Evolutionary conservation across 2,329 filamentous ascomycete species (phyloP), one percentile per base, ranked within the genome.

Genomic region (Cercospora sp.): DNA sequence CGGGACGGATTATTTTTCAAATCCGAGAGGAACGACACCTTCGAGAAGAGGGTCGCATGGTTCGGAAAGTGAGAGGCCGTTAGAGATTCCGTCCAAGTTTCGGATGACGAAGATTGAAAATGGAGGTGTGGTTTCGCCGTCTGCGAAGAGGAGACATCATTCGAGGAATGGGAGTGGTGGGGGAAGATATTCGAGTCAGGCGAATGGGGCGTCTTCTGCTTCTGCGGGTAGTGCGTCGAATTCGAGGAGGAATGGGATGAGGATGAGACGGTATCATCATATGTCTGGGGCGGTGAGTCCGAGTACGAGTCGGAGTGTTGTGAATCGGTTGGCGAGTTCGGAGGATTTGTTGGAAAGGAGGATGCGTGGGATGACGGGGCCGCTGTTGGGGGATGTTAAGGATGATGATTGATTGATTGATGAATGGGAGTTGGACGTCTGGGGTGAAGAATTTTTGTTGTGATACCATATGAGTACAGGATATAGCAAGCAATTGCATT

Each of bases 1-100:
- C 31, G 68, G 64, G 1, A 68, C 63, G 8, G 73, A 75, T 63
- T 76, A 75, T 68, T 77, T 70, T 48, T 71, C 65, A 57, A 70
- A 69, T 18, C 62, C 62, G 28, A 28, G 55, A 67, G 63, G 62
- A 51, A 68, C 63, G 5, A 68, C 63, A 3, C 58, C 68, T 13
- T 64, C 67, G 7, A 59, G 71, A 28, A 60, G 70, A 23, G 69
- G 59, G 8, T 68, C 62, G 20, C 67, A 64, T 73, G 91, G 88
- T 79, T 91, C 89, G 0, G 92, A 95, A 36, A 93, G 97, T 71
- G 93, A 96, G 63, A 81, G 84, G 20, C 91, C 92, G 3, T 79
- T 97, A 9, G 94, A 97, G 79, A 97, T 97, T 83, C 89, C 86
- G 9, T 75, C 80, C 5, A 65, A 79, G 12, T 53, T 73, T 23